Percentiles rank a stretch among this genome's conserved stretches.
Conservation (phyloP, 228 moss, liverwort and hornwort genomes). For the Sphagnum magellanicum region DNA sequence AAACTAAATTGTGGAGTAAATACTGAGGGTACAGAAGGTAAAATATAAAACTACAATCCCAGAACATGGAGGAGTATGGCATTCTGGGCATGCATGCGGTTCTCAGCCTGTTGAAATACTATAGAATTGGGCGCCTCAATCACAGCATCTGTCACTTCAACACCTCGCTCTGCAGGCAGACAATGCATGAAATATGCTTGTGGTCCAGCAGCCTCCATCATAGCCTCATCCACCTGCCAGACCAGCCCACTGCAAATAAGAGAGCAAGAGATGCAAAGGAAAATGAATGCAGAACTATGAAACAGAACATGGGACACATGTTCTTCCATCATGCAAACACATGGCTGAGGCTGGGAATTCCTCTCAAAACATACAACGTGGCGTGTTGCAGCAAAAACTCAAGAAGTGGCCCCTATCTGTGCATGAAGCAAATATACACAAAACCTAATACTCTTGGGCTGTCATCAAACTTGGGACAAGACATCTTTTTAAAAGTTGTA, state of each 20-base stretch:
- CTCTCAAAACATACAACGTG: too few species aligned
- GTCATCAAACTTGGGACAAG: neutral
- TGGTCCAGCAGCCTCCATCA: slow-evolving; percentile 84
- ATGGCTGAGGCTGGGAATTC: too few species aligned
- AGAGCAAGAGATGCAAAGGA: too few species aligned
- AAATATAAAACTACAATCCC: slow-evolving; percentile 21
- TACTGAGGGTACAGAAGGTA: too few species aligned
- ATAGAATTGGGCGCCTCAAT: slow-evolving; percentile 69
- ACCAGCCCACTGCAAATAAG: too few species aligned
- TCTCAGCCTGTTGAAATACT: slow-evolving; percentile 63
- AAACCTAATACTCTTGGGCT: neutral
- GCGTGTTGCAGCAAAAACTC: neutral
- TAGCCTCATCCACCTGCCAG: slow-evolving; percentile 66
- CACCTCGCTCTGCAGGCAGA: slow-evolving; percentile 90
- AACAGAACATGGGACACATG: too few species aligned
- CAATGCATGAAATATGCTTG: slow-evolving; percentile 90
- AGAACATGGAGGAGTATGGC: slow-evolving; percentile 90
- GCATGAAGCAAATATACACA: neutral
- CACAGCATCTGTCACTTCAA: slow-evolving; percentile 83
- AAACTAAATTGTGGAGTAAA: too few species aligned
- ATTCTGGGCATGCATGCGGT: slow-evolving; percentile 79
- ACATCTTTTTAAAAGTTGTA: too few species aligned
- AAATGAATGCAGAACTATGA: too few species aligned
- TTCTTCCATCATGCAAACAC: too few species aligned
- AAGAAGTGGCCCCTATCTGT: neutral